A percentile compares a stretch with the other conserved stretches of the same genome.
These are phyloP conservation scores for Penicillium sp. DNA, from an alignment of 2,329 filamentous ascomycete genomes.

Conservation along the genomic window DNA sequence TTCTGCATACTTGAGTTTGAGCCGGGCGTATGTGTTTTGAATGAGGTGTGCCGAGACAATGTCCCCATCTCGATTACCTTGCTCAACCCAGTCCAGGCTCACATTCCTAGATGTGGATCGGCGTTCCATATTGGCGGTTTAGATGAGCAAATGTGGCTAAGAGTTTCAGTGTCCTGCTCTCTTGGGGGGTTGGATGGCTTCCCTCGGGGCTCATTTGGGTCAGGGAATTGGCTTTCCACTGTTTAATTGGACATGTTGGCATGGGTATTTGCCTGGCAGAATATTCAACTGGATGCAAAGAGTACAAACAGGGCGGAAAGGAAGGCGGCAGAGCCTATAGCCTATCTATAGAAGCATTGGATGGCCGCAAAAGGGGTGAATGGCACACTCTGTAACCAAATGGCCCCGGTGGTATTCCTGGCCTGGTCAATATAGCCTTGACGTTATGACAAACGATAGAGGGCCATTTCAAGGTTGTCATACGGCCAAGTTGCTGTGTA, in stretches of 20 bases:
- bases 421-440: no score
- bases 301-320: neutral
- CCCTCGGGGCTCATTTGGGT: neutral
- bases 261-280: neutral
- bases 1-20: slow-evolving; percentile 72
- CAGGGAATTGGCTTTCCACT: neutral
- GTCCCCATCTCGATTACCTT: slow-evolving; percentile 39
- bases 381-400: neutral
- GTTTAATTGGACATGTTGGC: neutral
- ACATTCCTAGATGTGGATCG: slow-evolving; percentile 1
- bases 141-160: no score
- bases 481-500: neutral
- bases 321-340: neutral
- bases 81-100: slow-evolving; percentile 1
- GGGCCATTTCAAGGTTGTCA: neutral
- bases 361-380: neutral
- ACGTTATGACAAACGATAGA: no score
- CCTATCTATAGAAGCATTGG: neutral
- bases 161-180: neutral
- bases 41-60: slow-evolving; percentile 64
- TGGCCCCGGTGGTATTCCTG: no score
- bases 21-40: slow-evolving; percentile 69
- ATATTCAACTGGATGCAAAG: neutral
- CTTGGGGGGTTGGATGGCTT: neutral
- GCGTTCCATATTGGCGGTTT: neutral